Evolutionary conservation across 164 flowering plant genomes (phyloP).

Genomic region (Liquidambar formosana): DNA sequence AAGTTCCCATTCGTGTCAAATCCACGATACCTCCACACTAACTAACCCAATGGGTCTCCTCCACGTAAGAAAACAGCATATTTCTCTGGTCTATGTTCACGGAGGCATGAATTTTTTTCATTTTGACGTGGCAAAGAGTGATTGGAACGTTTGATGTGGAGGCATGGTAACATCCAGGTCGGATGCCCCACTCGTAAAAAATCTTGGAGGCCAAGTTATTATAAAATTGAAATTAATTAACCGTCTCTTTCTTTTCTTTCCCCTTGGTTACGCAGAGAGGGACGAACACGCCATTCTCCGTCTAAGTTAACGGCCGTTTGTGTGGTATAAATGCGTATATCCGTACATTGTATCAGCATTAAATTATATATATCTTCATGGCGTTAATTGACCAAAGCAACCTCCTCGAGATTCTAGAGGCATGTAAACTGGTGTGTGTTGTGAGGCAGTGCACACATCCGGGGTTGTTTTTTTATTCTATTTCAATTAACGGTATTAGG

Average conservation of each 20-base stretch:
- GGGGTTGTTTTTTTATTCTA: too few relatives aligned
- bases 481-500: too few relatives aligned
- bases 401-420: not conserved
- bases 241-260: not conserved
- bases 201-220: constrained; percentile 5
- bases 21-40: too few relatives aligned
- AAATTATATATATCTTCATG: too few relatives aligned
- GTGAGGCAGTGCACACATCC: too few relatives aligned
- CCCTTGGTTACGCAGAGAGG: not conserved
- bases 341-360: not conserved
- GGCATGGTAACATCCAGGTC: not conserved
- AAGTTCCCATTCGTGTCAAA: too few relatives aligned
- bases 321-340: not conserved
- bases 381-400: not conserved
- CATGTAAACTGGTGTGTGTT: too few relatives aligned
- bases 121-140: not conserved
- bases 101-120: not conserved
- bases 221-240: not conserved
- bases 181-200: not conserved
- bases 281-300: not conserved
- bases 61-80: too few relatives aligned
- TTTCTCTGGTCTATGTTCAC: too few relatives aligned
- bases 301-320: not conserved
- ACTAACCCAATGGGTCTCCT: too few relatives aligned
- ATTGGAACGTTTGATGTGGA: constrained; percentile 1